A percentile compares a stretch with the other conserved stretches of the same genome.
Conservation (phyloP, 73 alveolate genomes). For the Paramecium pentaurelia region DNA sequence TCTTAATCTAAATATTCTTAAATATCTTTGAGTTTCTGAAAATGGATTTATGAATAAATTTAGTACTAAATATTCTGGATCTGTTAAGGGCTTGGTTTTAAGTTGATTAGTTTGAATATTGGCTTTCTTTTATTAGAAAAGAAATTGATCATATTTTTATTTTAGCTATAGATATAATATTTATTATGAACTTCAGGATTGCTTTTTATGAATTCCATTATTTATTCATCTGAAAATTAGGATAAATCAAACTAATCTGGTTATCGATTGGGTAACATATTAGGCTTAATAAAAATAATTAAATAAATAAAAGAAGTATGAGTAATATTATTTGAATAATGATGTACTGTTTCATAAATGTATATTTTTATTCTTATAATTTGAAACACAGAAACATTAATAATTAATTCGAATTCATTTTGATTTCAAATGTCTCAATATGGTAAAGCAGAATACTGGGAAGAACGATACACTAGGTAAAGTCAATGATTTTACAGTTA, state of each 20-base stretch:
- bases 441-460: constrained; percentile 98
- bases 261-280: neutral
- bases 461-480: constrained; percentile 93
- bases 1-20: constrained; percentile 63
- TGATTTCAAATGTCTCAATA: constrained; percentile 83
- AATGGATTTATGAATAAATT: neutral
- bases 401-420: neutral
- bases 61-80: neutral
- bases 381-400: neutral
- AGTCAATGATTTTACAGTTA: neutral
- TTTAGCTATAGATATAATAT: neutral
- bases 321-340: neutral
- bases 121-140: neutral
- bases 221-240: neutral
- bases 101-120: neutral
- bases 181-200: neutral
- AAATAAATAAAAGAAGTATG: neutral
- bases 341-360: neutral
- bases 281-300: neutral
- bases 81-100: constrained; percentile 5
- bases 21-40: constrained; percentile 20
- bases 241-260: neutral
- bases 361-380: neutral
- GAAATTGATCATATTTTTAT: neutral
- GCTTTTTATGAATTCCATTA: neutral